These are phyloP conservation scores for Hibiscus mutabilis DNA, from an alignment of 345 rosid species.

Conservation along the genomic window DNA sequence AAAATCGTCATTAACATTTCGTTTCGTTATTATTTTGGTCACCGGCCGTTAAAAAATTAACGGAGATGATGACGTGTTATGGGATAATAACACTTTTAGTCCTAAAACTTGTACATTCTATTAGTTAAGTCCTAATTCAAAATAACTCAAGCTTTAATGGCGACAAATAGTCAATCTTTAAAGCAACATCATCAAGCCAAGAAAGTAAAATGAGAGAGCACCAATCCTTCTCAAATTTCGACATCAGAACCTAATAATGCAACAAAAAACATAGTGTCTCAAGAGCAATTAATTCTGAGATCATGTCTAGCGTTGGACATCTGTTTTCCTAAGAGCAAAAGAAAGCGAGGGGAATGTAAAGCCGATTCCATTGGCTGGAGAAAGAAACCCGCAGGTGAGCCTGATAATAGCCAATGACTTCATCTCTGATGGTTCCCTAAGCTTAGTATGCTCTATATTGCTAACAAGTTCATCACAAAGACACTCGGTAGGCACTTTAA, in stretches of 20 bases:
- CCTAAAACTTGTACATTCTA: too few species aligned
- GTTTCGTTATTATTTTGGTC: too few species aligned
- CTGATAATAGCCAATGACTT: constrained; percentile 66
- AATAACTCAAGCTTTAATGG: constrained; percentile 24
- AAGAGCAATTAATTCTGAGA: constrained; percentile 43
- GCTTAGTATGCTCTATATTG: constrained; percentile 2
- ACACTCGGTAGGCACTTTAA: not conserved
- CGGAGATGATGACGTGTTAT: too few species aligned
- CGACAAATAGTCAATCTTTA: constrained; percentile 28
- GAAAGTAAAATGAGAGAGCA: constrained; percentile 51
- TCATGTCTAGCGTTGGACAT: constrained; percentile 69
- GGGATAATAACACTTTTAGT: too few species aligned
- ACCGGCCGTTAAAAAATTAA: too few species aligned
- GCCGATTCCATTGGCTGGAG: constrained; percentile 67
- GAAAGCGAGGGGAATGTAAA: constrained; percentile 83
- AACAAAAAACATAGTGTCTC: constrained; percentile 17
- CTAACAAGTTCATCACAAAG: not conserved
- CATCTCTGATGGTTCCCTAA: not conserved
- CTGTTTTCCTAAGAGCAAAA: constrained; percentile 67
- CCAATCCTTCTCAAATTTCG: constrained; percentile 28
- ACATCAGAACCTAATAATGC: constrained; percentile 28
- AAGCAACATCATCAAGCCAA: constrained; percentile 31
- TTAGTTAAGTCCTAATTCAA: too few species aligned
- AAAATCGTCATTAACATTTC: too few species aligned
- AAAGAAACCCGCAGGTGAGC: constrained; percentile 55